Percentiles rank a stretch among this genome's conserved stretches.
Conservation (phyloP, 2,329 filamentous ascomycete genomes). For the Xylariomycetidae sp. region DNA sequence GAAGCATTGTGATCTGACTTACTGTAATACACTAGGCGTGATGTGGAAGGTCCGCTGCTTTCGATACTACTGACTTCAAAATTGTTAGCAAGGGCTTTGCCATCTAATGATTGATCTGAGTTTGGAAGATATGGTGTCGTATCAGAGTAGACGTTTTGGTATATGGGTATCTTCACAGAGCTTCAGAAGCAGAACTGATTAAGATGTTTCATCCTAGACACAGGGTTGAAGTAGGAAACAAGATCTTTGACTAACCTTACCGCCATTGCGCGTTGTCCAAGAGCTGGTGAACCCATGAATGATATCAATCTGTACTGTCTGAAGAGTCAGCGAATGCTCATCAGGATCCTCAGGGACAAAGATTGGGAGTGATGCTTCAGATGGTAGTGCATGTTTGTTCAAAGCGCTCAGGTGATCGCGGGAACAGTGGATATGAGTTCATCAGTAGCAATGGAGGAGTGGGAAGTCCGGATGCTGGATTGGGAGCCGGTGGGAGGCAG, state of each 20-base stretch:
- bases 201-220: conserved; percentile 57
- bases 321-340: no score
- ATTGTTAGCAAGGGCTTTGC: no score
- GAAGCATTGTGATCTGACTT: no score
- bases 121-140: conserved; percentile 15
- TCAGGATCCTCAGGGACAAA: conserved; percentile 13
- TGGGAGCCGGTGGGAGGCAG: no score
- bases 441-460: conserved; percentile 38
- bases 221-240: neutral
- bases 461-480: neutral
- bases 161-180: conserved; percentile 57
- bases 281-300: no score
- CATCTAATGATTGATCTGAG: no score
- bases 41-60: no score
- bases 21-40: no score
- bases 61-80: no score
- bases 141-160: conserved; percentile 55
- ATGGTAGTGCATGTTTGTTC: conserved; percentile 74
- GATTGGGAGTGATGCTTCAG: conserved; percentile 45
- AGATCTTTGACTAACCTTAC: conserved; percentile 1
- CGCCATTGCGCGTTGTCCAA: no score
- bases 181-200: conserved; percentile 75
- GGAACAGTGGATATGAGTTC: conserved; percentile 52
- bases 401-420: conserved; percentile 55
- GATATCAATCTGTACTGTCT: no score